Evolutionary conservation across 176 grass and related monocot genomes (phyloP).

Genomic region (Cenchrus fungigraminus): DNA sequence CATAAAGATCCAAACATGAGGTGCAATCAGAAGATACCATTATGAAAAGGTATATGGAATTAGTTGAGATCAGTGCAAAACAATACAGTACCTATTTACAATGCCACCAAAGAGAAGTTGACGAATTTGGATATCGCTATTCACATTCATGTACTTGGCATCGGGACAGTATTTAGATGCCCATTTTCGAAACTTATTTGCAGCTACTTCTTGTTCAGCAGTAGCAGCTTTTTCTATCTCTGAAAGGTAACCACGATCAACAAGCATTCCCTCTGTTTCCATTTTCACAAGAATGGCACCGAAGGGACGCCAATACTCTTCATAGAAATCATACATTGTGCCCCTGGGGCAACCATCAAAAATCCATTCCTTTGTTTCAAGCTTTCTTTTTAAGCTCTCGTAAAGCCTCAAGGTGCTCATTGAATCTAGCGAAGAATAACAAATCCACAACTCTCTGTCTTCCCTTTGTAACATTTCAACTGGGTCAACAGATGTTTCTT

Average conservation of each 20-base stretch:
- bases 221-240: slow-evolving; percentile 81
- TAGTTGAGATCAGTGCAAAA: slow-evolving; percentile 22
- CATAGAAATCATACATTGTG: slow-evolving; percentile 87
- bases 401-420: slow-evolving; percentile 72
- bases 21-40: slow-evolving; percentile 2
- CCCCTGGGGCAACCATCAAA: slow-evolving; percentile 59
- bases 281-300: slow-evolving; percentile 75
- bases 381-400: slow-evolving; percentile 86
- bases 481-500: slow-evolving; percentile 53
- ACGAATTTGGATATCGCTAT: slow-evolving; percentile 81
- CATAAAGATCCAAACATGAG: slow-evolving; percentile 19
- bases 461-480: slow-evolving; percentile 88
- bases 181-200: slow-evolving; percentile 76
- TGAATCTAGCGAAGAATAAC: slow-evolving; percentile 85
- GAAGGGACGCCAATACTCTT: slow-evolving; percentile 90
- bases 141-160: slow-evolving; percentile 93
- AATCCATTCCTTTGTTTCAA: slow-evolving; percentile 63
- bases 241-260: slow-evolving; percentile 74
- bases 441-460: slow-evolving; percentile 80
- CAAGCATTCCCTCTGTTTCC: slow-evolving; percentile 29
- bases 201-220: slow-evolving; percentile 67
- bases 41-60: slow-evolving; percentile 2
- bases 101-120: slow-evolving; percentile 86
- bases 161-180: slow-evolving; percentile 79
- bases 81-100: slow-evolving; percentile 61